Base-by-base conservation (phyloP, 1,284 basidiomycete species). In the Apiotrichum domesticum region DNA sequence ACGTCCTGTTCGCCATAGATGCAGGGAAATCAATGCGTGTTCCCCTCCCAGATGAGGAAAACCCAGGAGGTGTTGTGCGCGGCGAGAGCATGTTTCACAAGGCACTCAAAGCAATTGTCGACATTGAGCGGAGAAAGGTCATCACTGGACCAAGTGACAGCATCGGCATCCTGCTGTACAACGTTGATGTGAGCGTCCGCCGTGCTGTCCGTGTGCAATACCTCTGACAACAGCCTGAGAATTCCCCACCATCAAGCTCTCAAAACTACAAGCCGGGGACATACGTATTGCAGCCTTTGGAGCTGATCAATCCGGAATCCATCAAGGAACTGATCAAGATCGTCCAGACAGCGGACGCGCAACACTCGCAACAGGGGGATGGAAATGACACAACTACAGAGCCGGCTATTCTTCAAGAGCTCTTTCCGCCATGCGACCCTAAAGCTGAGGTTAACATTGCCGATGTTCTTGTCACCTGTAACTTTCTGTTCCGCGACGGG, bases 1-100 rank as follows among this genome's bases (percentile, higher is more conserved):
- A 91, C 43, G 85, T 94, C 51, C 78, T 97, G 14, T 96, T 97
- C 77, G 90, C 88, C 68, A 91, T 98, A 58, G 94, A 98, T 74
- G 90, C 89, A 56, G 94, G 92, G 0, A 78, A 83, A 43, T 87
- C 90, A 11, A 98, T 98, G 93, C 86, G 89, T 42, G 81, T 79
- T 35, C 81, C 87, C 11, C 79, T 80, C 39, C 62, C 70, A 29
- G 84, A 87, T 35, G 83, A 54, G 50, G 52, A 49, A 43, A 72
- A 68, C 46, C 58, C 61, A 9, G 68, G 51, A 0, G 62, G 63
- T 0, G n/a, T 64, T 2, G 59, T 73, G 29, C 57, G 63, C 32
- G 74, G 74, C n/a, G 72, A 72, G 50, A 73, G 74, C 9, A 74
- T 77, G 5, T 63, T 81, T 35, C 75, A 80, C 62, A 72, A 76